Base-by-base conservation (phyloP, 1,139 yeast species). In the Saccharomycopsis hybrid region DNA sequence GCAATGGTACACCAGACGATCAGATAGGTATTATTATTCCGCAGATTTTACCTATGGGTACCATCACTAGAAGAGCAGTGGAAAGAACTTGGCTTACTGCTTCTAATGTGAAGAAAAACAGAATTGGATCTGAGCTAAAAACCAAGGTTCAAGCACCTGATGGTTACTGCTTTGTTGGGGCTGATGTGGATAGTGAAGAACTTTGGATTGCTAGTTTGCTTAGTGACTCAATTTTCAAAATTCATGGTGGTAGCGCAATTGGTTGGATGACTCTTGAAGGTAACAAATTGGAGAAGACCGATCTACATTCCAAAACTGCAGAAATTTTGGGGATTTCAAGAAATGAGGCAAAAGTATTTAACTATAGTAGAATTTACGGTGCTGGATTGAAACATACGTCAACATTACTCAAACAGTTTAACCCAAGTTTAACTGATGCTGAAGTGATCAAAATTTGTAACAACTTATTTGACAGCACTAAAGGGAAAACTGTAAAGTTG, bases 211-310 rank as follows among this genome's bases (percentile, higher is more conserved):
- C 98, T 0, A 85, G 97, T 30, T 70, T 94, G 39, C 82, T 92
- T 46, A 97, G 98, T 1, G 99, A 94, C 64, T 82, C 97, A 0
- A 78, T 83, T 51, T 87, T 92, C 65, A 80, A 83, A 47, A 70
- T 86, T 40, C 99, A 94, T 64, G 99, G 98, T 2, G 95, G 95
- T 13, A 88, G 98, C 0, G 96, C 97, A 0, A 74, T 94, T 49
- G 97, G 98, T 0, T 94, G 98, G 98, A 94, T 94, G 99, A 90
- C 97, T 1, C 72, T 94, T 50, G 99, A 94, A 70, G 99, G 99
- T 18, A 83, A 92, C 27, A 94, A 94, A 65, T 72, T 70, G 51
- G 92, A 85, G 53, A 94, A 90, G 8, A 94, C 98, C 0, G 99
- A 94, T 67, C 69, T 94, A 57, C 99, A 94, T 63, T 89, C 97